phyloP scores from a whole-genome alignment of 2,329 filamentous ascomycete genomes.

The Trichophaea hybrida region DNA sequence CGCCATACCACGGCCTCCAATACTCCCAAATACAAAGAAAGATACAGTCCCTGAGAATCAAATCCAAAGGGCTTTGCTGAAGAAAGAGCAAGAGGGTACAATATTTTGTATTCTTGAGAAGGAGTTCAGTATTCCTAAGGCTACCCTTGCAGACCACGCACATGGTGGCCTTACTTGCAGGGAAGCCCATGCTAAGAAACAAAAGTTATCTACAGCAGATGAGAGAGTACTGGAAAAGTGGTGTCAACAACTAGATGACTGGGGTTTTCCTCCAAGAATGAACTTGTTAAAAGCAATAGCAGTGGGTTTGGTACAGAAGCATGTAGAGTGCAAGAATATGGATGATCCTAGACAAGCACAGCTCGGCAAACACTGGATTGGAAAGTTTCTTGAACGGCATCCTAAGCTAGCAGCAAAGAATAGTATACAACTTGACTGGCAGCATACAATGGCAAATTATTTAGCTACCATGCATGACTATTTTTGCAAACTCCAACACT shows the following conservation, averaged over 20 bases:
- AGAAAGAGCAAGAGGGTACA: neutral
- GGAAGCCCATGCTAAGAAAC: too few species aligned
- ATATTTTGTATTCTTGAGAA: neutral
- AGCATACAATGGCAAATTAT: neutral
- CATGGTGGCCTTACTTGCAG: neutral
- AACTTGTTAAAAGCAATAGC: neutral
- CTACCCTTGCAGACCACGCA: too few species aligned
- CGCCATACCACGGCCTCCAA: too few species aligned
- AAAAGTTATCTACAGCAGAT: too few species aligned
- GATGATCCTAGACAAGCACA: neutral
- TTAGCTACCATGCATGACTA: neutral
- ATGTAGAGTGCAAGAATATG: neutral
- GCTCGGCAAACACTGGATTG: too few species aligned
- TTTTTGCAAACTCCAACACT: neutral
- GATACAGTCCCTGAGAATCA: neutral
- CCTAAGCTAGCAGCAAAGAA: neutral
- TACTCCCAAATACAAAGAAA: too few species aligned
- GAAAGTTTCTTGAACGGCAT: neutral
- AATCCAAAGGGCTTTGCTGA: neutral
- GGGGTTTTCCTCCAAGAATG: conserved; percentile 9
- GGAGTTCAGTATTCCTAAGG: too few species aligned
- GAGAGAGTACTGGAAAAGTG: neutral
- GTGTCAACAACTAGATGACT: neutral
- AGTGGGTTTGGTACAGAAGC: neutral
- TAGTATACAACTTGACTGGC: neutral